Percentiles rank a stretch among this genome's conserved stretches.
Evolutionary conservation across 2,329 filamentous ascomycete species (phyloP).

Genomic region (Fusarium foetens): DNA sequence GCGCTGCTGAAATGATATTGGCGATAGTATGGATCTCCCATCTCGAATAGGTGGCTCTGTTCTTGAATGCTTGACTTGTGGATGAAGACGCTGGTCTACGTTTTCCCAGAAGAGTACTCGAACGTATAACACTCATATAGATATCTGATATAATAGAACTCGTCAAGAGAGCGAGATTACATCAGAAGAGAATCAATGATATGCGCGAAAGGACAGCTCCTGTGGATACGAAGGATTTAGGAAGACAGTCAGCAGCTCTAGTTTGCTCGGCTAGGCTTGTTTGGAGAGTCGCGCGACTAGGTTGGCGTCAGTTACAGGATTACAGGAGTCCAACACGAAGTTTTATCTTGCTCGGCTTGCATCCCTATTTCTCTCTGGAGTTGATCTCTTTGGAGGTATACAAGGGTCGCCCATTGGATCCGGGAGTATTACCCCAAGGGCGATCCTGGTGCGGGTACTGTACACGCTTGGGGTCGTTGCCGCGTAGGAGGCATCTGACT

Average conservation of each 20-base stretch:
- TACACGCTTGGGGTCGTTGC: constrained; percentile 24
- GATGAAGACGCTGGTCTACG: neutral
- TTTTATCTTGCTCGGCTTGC: constrained; percentile 1
- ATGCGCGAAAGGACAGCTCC: constrained; percentile 31
- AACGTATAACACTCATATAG: neutral
- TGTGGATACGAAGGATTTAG: constrained; percentile 20
- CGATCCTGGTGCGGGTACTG: constrained; percentile 33
- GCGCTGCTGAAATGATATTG: neutral
- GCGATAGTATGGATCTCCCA: neutral
- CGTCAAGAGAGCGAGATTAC: constrained; percentile 29
- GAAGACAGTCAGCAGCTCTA: constrained; percentile 7
- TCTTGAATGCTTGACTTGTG: neutral
- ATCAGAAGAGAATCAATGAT: constrained; percentile 21
- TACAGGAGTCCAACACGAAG: constrained; percentile 26
- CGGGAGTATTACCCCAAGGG: constrained; percentile 26
- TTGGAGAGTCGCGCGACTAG: constrained; percentile 36
- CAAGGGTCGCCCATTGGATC: constrained; percentile 32
- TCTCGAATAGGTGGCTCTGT: neutral
- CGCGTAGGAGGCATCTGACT: constrained; percentile 12
- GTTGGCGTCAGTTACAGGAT: constrained; percentile 39
- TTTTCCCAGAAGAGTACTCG: neutral
- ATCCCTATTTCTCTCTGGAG: constrained; percentile 2
- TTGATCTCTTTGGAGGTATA: constrained; percentile 5
- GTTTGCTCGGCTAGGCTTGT: constrained; percentile 19
- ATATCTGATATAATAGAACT: constrained; percentile 1